Conservation (phyloP, 2,329 filamentous ascomycete species). For the Neoscytalidium dimidiatum region DNA sequence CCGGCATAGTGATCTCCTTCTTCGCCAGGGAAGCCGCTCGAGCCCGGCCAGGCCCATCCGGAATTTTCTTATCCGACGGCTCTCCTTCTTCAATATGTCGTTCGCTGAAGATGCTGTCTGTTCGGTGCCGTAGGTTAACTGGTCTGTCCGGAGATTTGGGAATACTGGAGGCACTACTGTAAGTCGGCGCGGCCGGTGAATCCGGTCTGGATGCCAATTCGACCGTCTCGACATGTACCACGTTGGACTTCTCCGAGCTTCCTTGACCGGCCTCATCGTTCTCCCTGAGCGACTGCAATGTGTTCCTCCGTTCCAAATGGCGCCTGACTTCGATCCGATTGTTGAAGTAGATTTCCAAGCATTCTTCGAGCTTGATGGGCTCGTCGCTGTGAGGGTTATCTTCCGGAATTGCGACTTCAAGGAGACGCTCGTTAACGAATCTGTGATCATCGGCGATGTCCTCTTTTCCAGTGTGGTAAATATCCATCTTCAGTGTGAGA, state of each 20-base stretch:
- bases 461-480: constrained; percentile 88
- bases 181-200: constrained; percentile 37
- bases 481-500: constrained; percentile 87
- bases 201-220: constrained; percentile 38
- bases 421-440: constrained; percentile 84
- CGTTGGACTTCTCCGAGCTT: constrained; percentile 9
- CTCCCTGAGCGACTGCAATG: constrained; percentile 51
- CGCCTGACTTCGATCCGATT: constrained; percentile 86
- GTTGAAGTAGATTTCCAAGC: constrained; percentile 93
- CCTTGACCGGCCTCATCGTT: not conserved
- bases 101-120: constrained; percentile 54
- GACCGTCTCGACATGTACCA: constrained; percentile 46
- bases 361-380: constrained; percentile 81
- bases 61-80: constrained; percentile 46
- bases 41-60: constrained; percentile 40
- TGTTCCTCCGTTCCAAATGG: constrained; percentile 65
- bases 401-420: constrained; percentile 89
- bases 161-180: constrained; percentile 23
- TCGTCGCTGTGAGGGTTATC: constrained; percentile 66
- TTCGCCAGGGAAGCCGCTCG: constrained; percentile 46
- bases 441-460: constrained; percentile 87
- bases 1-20: constrained; percentile 91
- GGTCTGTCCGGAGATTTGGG: constrained; percentile 34
- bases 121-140: constrained; percentile 40
- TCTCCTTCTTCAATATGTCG: constrained; percentile 39